Conservation (phyloP, 164 flowering plant genomes). For the Taxillus chinensis region DNA sequence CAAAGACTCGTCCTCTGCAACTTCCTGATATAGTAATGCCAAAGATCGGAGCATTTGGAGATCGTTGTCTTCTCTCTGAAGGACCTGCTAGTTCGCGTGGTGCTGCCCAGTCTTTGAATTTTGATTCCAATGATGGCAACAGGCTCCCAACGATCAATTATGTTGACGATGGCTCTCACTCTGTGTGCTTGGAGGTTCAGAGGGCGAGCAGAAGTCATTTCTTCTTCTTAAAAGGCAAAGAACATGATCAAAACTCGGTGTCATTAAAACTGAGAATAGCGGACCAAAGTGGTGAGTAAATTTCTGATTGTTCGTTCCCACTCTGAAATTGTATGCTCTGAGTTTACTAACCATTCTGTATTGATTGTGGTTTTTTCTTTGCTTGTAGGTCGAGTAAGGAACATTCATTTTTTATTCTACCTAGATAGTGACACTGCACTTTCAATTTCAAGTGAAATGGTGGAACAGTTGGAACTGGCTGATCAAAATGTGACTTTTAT, state of each 20-base stretch:
- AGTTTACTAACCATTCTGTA: not conserved
- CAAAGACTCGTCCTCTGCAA: conserved; percentile 17
- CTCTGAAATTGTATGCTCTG: not conserved
- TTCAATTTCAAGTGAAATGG: conserved; percentile 17
- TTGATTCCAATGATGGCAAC: conserved; percentile 7
- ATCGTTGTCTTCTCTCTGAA: conserved; percentile 37
- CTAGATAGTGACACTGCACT: conserved; percentile 15
- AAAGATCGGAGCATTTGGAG: conserved; percentile 28
- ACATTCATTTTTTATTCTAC: conserved; percentile 20
- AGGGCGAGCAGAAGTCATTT: conserved; percentile 7
- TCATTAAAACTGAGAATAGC: conserved; percentile 17
- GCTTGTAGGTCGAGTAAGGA: conserved; percentile 14
- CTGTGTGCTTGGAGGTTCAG: conserved; percentile 11
- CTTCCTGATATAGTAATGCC: conserved; percentile 38
- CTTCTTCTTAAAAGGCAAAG: conserved; percentile 16
- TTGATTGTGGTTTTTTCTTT: not conserved
- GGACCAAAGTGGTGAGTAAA: conserved; percentile 11
- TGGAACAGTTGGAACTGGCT: conserved; percentile 15
- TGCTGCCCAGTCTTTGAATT: conserved; percentile 9
- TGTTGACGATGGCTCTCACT: conserved; percentile 5
- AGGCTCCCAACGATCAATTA: conserved; percentile 11
- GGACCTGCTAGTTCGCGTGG: conserved; percentile 16
- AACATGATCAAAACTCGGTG: conserved; percentile 14
- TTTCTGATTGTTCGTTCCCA: not conserved
- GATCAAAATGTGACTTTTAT: conserved; percentile 14